Evolutionary conservation across 345 rosid species (phyloP).

Genomic region (Eucalyptus paniculata): DNA sequence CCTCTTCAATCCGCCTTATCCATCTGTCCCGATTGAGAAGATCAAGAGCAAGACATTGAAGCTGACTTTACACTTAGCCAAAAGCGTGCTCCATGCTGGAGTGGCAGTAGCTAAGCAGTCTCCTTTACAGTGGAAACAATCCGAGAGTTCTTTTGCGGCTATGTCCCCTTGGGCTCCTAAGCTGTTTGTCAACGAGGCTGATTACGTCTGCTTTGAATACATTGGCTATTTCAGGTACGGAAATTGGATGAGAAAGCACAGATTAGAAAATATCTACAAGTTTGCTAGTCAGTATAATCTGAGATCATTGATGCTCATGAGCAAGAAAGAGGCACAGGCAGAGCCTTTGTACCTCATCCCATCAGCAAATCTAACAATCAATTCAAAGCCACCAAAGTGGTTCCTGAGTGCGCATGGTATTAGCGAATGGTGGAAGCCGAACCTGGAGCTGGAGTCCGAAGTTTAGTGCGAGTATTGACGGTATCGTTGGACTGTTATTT

Average conservation of each 20-base stretch:
- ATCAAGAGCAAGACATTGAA: slow-evolving; percentile 48
- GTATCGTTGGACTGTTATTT: not conserved
- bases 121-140: slow-evolving; percentile 5
- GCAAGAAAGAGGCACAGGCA: slow-evolving; percentile 25
- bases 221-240: slow-evolving; percentile 66
- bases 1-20: slow-evolving; percentile 74
- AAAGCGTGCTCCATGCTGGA: slow-evolving; percentile 55
- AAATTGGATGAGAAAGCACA: slow-evolving; percentile 60
- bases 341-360: slow-evolving; percentile 74
- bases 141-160: slow-evolving; percentile 32
- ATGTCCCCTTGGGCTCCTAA: slow-evolving; percentile 55
- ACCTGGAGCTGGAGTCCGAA: slow-evolving; percentile 27
- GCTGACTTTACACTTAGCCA: slow-evolving; percentile 48
- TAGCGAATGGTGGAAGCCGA: slow-evolving; percentile 80
- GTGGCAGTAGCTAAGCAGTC: slow-evolving; percentile 28
- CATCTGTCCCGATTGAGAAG: slow-evolving; percentile 60
- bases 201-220: slow-evolving; percentile 63
- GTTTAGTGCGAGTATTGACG: not conserved
- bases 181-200: slow-evolving; percentile 45
- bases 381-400: not conserved
- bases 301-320: slow-evolving; percentile 34
- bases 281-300: slow-evolving; percentile 54
- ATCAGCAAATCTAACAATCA: slow-evolving; percentile 47
- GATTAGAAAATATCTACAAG: slow-evolving; percentile 43
- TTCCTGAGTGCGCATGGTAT: slow-evolving; percentile 58